phyloP scores from a whole-genome alignment of 192 early-diverging fungal genomes.

The Chytriomyces sp. region DNA sequence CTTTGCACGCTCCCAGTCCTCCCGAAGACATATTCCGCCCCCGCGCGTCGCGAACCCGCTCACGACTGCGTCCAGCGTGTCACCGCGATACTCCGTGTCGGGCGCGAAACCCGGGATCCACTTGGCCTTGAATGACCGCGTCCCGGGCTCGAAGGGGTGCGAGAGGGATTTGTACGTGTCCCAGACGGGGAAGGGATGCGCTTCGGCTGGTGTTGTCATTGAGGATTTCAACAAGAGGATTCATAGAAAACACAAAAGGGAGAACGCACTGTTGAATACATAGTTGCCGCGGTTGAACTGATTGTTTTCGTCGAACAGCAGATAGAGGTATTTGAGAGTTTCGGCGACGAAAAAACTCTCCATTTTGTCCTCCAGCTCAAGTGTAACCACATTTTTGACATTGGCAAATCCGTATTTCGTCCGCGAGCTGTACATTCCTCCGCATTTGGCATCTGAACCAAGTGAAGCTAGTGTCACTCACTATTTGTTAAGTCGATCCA shows the following conservation, averaged over 20 bases:
- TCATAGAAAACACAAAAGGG: not conserved
- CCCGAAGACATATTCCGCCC: constrained; percentile 30
- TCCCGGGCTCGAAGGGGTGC: constrained; percentile 5
- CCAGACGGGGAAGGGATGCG: constrained; percentile 36
- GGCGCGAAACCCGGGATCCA: not conserved
- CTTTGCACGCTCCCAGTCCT: constrained; percentile 13
- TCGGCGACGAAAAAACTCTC: constrained; percentile 40
- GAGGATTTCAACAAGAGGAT: not conserved
- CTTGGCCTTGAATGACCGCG: not conserved
- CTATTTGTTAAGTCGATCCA: constrained; percentile 29
- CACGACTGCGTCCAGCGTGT: constrained; percentile 10
- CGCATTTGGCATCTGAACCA: not conserved
- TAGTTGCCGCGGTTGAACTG: constrained; percentile 20
- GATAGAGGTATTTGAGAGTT: constrained; percentile 33
- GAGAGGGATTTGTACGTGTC: not conserved
- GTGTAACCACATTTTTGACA: constrained; percentile 26
- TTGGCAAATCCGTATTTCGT: constrained; percentile 37
- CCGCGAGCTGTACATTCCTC: constrained; percentile 4
- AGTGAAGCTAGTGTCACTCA: not conserved
- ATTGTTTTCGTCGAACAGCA: constrained; percentile 27
- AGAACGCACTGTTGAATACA: constrained; percentile 28
- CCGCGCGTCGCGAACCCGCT: constrained; percentile 14
- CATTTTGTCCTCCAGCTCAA: constrained; percentile 34
- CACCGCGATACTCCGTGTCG: constrained; percentile 13
- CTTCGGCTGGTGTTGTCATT: constrained; percentile 19